phyloP scores from a whole-genome alignment of 2,329 filamentous ascomycete genomes.

The Tolypocladium sp. region DNA sequence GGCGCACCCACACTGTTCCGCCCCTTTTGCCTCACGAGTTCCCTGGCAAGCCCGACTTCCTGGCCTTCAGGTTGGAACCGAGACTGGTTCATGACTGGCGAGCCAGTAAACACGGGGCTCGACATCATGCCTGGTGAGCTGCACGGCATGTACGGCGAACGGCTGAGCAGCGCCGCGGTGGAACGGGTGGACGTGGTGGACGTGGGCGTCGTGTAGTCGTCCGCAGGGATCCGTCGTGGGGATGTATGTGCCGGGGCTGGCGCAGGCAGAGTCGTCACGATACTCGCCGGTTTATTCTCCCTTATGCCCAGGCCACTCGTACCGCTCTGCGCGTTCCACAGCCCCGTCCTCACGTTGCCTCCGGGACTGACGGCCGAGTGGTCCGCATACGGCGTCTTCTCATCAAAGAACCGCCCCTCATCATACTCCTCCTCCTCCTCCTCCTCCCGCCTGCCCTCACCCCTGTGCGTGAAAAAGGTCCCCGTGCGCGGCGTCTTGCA shows the following conservation, averaged over 20 bases:
- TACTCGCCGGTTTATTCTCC: background rate
- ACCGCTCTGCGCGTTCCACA: background rate
- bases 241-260: conserved; percentile 5
- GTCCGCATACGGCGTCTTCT: background rate
- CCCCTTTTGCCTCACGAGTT: background rate
- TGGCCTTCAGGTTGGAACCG: background rate
- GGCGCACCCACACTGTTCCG: conserved; percentile 19
- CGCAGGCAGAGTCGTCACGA: conserved; percentile 11
- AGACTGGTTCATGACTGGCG: background rate
- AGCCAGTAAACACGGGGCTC: background rate
- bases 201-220: conserved; percentile 17
- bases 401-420: background rate
- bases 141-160: background rate
- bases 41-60: background rate
- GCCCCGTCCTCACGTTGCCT: background rate
- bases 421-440: conserved; percentile 5
- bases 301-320: background rate
- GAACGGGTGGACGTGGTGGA: conserved; percentile 24
- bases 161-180: conserved; percentile 22
- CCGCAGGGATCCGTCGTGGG: conserved; percentile 6
- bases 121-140: background rate
- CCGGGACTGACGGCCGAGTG: background rate
- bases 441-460: background rate
- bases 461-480: background rate
- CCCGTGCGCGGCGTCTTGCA: conserved; percentile 30